Conservation (phyloP, 176 grass and related monocot genomes). For the Puccinellia tenuiflora region DNA sequence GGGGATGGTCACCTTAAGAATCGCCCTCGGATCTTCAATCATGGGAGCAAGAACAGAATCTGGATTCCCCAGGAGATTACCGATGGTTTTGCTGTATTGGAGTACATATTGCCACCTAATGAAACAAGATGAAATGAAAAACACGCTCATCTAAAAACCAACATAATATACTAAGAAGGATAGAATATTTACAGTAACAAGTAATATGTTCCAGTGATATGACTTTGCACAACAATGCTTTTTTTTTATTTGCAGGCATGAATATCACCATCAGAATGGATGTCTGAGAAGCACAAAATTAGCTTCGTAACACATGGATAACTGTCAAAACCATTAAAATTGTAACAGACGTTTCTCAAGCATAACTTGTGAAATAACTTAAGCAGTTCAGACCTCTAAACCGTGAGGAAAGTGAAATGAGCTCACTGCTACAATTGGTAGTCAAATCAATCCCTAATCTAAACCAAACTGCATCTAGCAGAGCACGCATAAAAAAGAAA, state of each 20-base stretch:
- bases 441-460: neutral
- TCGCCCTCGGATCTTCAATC: constrained; percentile 65
- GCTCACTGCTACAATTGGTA: neutral
- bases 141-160: neutral
- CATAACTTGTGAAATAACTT: neutral
- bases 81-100: constrained; percentile 78
- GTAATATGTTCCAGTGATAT: neutral
- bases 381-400: neutral
- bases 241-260: neutral
- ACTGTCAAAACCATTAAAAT: neutral
- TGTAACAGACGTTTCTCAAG: neutral
- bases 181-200: neutral
- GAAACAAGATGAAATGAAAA: constrained; percentile 1
- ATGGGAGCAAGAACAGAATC: constrained; percentile 23
- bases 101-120: constrained; percentile 87
- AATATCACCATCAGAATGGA: neutral
- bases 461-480: neutral
- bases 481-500: neutral
- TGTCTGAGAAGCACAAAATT: neutral
- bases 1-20: constrained; percentile 57
- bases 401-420: neutral
- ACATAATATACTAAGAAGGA: neutral
- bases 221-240: neutral
- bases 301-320: neutral
- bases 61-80: constrained; percentile 51